Evolutionary conservation across 345 rosid species (phyloP).

Genomic region (Citrus sinensis): DNA sequence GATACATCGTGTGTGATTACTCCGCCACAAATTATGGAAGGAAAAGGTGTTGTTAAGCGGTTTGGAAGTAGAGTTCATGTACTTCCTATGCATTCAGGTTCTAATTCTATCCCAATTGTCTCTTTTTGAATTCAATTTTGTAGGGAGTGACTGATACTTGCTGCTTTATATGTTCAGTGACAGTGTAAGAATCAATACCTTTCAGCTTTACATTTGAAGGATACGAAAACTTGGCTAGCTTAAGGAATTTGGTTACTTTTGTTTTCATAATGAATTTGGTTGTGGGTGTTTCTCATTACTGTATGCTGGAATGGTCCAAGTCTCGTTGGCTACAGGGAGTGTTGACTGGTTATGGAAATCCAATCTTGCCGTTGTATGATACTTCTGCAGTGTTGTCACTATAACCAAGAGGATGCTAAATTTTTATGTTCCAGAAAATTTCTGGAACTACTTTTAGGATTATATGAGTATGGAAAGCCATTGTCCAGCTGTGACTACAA

Average conservation of each 20-base stretch:
- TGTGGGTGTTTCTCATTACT: background rate
- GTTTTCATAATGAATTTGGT: background rate
- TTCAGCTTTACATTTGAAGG: background rate
- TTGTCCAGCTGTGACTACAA: background rate
- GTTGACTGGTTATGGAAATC: background rate
- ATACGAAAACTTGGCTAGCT: background rate
- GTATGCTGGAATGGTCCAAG: background rate
- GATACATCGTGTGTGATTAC: constrained; percentile 55
- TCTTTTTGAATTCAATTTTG: background rate
- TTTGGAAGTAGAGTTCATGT: constrained; percentile 69
- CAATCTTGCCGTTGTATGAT: background rate
- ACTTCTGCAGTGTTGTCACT: background rate
- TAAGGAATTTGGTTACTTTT: background rate
- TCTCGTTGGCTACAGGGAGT: background rate
- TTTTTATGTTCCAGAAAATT: no score
- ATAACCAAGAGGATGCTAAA: background rate
- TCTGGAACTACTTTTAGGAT: background rate
- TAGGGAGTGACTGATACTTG: background rate
- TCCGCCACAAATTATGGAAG: constrained; percentile 82
- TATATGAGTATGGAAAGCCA: background rate
- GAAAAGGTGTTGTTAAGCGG: constrained; percentile 77
- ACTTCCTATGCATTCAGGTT: constrained; percentile 97
- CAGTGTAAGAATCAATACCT: background rate
- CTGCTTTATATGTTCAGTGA: background rate
- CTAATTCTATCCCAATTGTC: background rate